A percentile compares a stretch with the other conserved stretches of the same genome.
Conservation (phyloP, 2,329 filamentous ascomycete species). For the Cladosporium sp. region DNA sequence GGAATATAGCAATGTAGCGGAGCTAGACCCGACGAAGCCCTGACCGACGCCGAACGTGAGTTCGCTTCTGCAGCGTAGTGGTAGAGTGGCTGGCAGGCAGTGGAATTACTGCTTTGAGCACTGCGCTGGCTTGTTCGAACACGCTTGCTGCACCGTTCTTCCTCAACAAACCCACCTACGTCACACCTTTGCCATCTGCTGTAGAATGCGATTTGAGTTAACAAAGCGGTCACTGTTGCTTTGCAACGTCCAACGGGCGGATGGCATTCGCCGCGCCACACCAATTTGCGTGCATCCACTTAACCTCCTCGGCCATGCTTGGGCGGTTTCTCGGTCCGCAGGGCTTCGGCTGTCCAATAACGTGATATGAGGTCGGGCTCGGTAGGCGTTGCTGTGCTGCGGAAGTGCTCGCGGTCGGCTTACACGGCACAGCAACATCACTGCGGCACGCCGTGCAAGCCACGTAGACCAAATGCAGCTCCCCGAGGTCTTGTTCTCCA, state of each 20-base stretch:
- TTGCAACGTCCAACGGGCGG: not conserved
- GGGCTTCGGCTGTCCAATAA: not conserved
- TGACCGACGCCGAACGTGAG: too few species aligned
- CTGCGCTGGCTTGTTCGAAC: too few species aligned
- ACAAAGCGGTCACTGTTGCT: not conserved
- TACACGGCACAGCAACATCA: not conserved
- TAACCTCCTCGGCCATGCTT: not conserved
- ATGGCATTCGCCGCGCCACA: not conserved
- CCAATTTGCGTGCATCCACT: not conserved
- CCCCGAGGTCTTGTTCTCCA: not conserved
- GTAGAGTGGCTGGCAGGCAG: too few species aligned
- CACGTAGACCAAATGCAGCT: not conserved
- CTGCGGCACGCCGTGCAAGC: not conserved
- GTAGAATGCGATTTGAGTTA: not conserved
- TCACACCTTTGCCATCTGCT: not conserved
- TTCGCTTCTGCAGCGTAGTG: too few species aligned
- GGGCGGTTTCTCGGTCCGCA: not conserved
- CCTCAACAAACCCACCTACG: not conserved
- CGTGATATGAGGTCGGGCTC: not conserved
- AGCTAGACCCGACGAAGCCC: too few species aligned
- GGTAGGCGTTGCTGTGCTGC: not conserved
- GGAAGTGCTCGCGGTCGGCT: not conserved
- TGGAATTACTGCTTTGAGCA: too few species aligned
- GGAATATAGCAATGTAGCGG: too few species aligned
- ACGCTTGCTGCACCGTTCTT: too few species aligned